Base-by-base conservation (phyloP, 345 rosid genomes). In the Dipteronia dyeriana region DNA sequence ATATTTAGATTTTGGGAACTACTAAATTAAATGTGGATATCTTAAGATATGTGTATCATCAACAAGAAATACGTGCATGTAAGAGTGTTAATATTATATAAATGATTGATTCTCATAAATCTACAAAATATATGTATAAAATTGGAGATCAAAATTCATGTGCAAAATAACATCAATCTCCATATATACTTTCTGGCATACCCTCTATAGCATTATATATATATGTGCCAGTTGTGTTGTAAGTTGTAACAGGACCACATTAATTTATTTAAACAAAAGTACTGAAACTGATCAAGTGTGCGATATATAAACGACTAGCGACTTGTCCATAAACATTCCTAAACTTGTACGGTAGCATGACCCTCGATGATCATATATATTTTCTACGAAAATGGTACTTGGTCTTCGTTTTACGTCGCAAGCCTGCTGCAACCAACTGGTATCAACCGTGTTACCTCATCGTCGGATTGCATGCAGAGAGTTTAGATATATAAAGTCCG, bases 401-500 rank as follows among this genome's bases (percentile, higher is more conserved):
- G 38, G 6, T 4, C 38, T 34, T 34, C 38, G 38, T 34, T 34
- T 34, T 34, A 34, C 38, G 0, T 34, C 38, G 11, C 54, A 72
- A 64, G 43, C 23, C 34, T 72, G 59, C 34, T 72, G 59, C 75
- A 72, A 38, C 53, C 31, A 7, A 9, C 53, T 56, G 13, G 70
- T 17, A 66, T 43, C 39, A 38, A 59, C 43, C 34, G 5, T 68
- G 19, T 66, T 74, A 91, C 98, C 91, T 89, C 89, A 62, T 87
- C 79, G 43, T 82, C 79, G 4, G 85, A 85, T 71, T 83, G 82
- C 77, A 91, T 81, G 70, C 71, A 84, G 74, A 92, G 94, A 11
- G 3, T 89, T 95, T 34, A 34, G 38, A 34, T 34, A 34, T 34
- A 34, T 5, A 34, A 34, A 34, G 38, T 34, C 38, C 6, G 6